Base-by-base conservation (phyloP, 805 yeast genomes). In the Candida cerambycidarum region DNA sequence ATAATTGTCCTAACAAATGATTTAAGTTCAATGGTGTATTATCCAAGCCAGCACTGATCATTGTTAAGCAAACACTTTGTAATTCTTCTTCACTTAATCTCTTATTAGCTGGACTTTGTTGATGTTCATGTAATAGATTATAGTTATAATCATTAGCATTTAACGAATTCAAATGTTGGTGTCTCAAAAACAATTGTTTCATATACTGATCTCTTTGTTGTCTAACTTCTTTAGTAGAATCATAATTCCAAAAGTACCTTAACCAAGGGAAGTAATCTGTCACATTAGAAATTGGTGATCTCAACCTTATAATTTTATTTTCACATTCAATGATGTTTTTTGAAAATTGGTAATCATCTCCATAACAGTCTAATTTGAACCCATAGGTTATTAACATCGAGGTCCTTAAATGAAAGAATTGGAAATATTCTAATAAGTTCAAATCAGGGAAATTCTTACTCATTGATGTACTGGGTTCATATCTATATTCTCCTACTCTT, bases 11-110 rank as follows among this genome's bases (percentile, higher is more conserved):
- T 50, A 83, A 55, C 7, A 82, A 68, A 47, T 83, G 80, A 47
- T 76, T 75, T 38, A 84, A 65, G 36, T 79, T 83, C 24, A 83
- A 66, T 0, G 89, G 82, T 0, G 83, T 76, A 48, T 85, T 85
- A 55, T 85, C 92, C 17, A 85, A 62, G 0, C 93, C 93, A 7
- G 90, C 93, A 51, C 89, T 82, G 0, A 85, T 82, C 83, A 84
- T 79, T 0, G 90, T 82, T 31, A 85, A 63, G 54, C 90, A 84
- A 5, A 82, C 71, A 34, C 86, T 78, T 34, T 68, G 67, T 38
- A 80, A 55, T 52, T 83, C 87, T 1, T 13, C 37, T n/a, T 48
- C 18, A 6, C 21, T 21, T n/a, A 48, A 33, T 5, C 37, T 15
- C 17, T 45, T 48, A 27, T 15, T 7, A 10, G 5, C 23, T 6